Conservation (phyloP, 1,284 basidiomycete genomes). For the Naganishia liquefaciens region DNA sequence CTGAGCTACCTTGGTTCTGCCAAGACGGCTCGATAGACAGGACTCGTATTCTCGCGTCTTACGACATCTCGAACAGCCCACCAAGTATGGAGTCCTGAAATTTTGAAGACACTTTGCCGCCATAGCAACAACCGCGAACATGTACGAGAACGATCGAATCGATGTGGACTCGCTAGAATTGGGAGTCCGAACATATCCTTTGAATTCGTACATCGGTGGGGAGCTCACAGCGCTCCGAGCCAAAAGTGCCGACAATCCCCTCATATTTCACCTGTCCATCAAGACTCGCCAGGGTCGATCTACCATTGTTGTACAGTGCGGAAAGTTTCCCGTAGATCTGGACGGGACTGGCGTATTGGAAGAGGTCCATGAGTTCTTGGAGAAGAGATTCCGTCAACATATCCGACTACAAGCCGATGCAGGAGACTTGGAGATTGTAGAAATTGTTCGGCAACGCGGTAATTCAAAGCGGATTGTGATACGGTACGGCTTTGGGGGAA, state of each 20-base stretch:
- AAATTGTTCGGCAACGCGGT: slow-evolving; percentile 8
- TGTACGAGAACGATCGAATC: slow-evolving; percentile 6
- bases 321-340: slow-evolving; percentile 11
- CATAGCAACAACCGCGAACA: neutral
- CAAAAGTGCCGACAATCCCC: slow-evolving; percentile 3
- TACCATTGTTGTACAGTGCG: slow-evolving; percentile 17
- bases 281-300: slow-evolving; percentile 22
- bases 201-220: slow-evolving; percentile 16
- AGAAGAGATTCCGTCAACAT: slow-evolving; percentile 18
- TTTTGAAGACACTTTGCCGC: no score
- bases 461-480: slow-evolving; percentile 16
- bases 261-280: slow-evolving; percentile 18
- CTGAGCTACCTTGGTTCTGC: no score
- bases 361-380: slow-evolving; percentile 16
- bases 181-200: neutral
- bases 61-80: no score
- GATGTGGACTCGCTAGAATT: slow-evolving; percentile 12
- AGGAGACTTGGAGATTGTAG: slow-evolving; percentile 8
- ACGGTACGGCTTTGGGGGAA: slow-evolving; percentile 12
- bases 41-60: no score
- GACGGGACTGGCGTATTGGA: slow-evolving; percentile 7
- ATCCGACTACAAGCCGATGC: slow-evolving; percentile 18
- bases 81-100: no score
- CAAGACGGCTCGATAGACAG: no score
- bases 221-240: slow-evolving; percentile 15